Conservation (phyloP, 192 early-diverging fungal species). For the Coemansia sp. region DNA sequence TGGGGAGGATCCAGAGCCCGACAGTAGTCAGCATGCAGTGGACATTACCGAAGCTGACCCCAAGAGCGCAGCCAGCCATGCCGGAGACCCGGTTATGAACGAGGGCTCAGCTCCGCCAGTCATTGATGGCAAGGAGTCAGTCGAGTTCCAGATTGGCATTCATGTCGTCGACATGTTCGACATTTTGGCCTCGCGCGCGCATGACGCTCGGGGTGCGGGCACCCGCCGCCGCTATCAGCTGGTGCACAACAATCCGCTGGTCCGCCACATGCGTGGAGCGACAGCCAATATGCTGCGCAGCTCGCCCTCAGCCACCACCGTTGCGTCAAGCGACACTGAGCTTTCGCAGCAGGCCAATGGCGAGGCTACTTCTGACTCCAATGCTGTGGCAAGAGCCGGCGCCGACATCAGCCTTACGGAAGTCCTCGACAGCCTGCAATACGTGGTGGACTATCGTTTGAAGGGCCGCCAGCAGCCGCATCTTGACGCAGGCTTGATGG, state of each 20-base stretch:
- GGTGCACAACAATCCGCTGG: constrained; percentile 47
- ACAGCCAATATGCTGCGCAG: constrained; percentile 43
- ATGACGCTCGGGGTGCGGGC: constrained; percentile 12
- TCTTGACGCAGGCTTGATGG: constrained; percentile 82
- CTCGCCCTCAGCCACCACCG: constrained; percentile 39
- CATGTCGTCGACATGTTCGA: constrained; percentile 84
- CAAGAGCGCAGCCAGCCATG: not conserved
- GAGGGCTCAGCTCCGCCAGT: constrained; percentile 17
- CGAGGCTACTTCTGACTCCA: not conserved
- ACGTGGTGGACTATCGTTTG: constrained; percentile 92
- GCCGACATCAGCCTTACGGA: constrained; percentile 56
- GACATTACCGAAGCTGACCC: not conserved
- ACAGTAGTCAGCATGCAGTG: constrained; percentile 1
- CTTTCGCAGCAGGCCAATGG: constrained; percentile 43
- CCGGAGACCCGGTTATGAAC: constrained; percentile 18
- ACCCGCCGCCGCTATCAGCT: constrained; percentile 39
- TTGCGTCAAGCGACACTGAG: constrained; percentile 25
- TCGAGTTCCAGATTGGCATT: constrained; percentile 66
- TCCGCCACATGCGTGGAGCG: constrained; percentile 46
- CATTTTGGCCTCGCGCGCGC: constrained; percentile 48
- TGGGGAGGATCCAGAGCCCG: constrained; percentile 9
- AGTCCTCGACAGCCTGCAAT: constrained; percentile 84
- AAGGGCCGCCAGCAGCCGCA: constrained; percentile 79
- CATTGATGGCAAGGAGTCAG: constrained; percentile 63
- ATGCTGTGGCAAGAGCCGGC: not conserved